Evolutionary conservation across 495 filamentous ascomycete genomes (phyloP), one percentile per base, ranked within the genome.

Genomic region (Durotheca rogersii): DNA sequence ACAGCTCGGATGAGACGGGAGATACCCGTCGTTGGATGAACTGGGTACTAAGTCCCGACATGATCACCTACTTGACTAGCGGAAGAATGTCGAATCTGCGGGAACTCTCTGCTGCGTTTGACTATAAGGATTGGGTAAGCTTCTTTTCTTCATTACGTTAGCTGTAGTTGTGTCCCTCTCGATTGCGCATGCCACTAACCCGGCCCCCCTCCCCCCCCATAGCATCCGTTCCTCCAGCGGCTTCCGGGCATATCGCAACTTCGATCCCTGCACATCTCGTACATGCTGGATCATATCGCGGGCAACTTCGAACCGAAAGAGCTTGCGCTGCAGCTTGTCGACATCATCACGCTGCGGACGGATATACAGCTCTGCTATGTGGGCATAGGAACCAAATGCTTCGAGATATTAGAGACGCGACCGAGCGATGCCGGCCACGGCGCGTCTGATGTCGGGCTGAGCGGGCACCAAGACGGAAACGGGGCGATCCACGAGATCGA

Each of bases 211-310:
- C 10, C 44, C 6, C 37, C 10, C 14, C 31, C 37, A 46, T 51
- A 95, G 90, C 92, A 97, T 72, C 85, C 79, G 53, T 90, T 97
- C 74, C 78, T 97, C 4, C 89, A 90, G 57, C 76, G 84, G 41
- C 79, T 97, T 12, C 89, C 89, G 1, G 76, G 83, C 21, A 76
- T 95, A 42, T 76, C 85, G 2, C 82, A 87, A 44, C 78, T 97
- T 20, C 84, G 83, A 2, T 84, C 88, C 1, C 74, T 96, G 4
- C 84, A 96, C 59, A 81, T 97, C 18, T 81, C 88, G 1, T 77
- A 85, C 58, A 83, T 96, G 21, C 71, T 78, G 27, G 81, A 87
- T 30, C 80, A 81, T 43, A 74, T 81, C n/a, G 74, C 83, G 31
- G 67, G 69, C 6, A 72, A 71, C 40, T 72, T 77, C 41, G 80